Percentiles rank a stretch among this genome's conserved stretches.
These are phyloP conservation scores for Zasmidium citrigriseum DNA, from an alignment of 2,329 filamentous ascomycete species.

Conservation along the genomic window DNA sequence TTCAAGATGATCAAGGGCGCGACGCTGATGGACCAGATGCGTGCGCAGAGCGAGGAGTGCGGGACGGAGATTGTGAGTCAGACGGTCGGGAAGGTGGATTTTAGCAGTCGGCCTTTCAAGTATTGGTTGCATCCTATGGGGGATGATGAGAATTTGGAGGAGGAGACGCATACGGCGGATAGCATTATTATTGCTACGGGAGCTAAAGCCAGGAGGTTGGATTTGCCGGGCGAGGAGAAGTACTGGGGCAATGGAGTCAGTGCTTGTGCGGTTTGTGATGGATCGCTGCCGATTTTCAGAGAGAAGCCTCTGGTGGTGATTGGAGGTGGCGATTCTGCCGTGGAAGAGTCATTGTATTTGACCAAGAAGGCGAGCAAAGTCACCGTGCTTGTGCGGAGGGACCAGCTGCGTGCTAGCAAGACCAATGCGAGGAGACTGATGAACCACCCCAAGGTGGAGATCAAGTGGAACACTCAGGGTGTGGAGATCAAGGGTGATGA, in stretches of 20 bases:
- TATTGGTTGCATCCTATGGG: conserved; percentile 75
- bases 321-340: conserved; percentile 92
- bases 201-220: conserved; percentile 81
- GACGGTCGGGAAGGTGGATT: conserved; percentile 85
- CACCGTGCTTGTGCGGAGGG: conserved; percentile 86
- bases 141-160: conserved; percentile 71
- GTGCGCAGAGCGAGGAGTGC: conserved; percentile 84
- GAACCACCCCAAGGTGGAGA: conserved; percentile 83
- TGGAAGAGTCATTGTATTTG: conserved; percentile 95
- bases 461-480: conserved; percentile 80
- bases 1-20: conserved; percentile 88
- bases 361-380: conserved; percentile 97
- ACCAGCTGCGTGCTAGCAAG: conserved; percentile 82
- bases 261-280: conserved; percentile 96
- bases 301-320: conserved; percentile 96
- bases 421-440: conserved; percentile 88
- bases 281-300: conserved; percentile 94
- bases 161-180: conserved; percentile 79
- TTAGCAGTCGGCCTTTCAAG: conserved; percentile 82
- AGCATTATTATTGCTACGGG: conserved; percentile 92
- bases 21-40: conserved; percentile 95
- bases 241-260: conserved; percentile 98
- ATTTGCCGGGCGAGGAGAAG: conserved; percentile 83
- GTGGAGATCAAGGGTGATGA: conserved; percentile 83
- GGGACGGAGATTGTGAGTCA: conserved; percentile 92